A percentile compares a stretch with the other conserved stretches of the same genome.
These are phyloP conservation scores for Mycena chlorophos DNA, from an alignment of 768 basidiomycete species.

Conservation along the genomic window DNA sequence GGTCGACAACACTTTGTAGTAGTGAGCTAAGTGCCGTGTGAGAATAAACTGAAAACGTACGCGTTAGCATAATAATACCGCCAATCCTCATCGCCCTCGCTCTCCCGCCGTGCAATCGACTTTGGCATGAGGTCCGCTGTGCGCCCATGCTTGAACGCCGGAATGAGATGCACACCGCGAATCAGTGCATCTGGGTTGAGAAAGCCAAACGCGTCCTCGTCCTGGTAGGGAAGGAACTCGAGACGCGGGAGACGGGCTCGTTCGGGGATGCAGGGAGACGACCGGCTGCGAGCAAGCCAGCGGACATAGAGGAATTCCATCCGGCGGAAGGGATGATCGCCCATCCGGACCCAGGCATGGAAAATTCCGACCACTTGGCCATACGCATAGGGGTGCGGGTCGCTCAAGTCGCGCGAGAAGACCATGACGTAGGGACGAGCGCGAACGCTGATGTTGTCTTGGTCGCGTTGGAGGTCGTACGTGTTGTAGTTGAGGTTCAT, in stretches of 20 bases:
- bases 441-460: neutral
- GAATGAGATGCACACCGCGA: constrained; percentile 42
- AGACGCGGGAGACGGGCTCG: constrained; percentile 7
- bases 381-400: constrained; percentile 32
- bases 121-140: constrained; percentile 20
- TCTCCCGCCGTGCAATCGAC: constrained; percentile 8
- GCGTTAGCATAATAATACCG: constrained; percentile 35
- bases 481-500: neutral
- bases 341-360: constrained; percentile 28
- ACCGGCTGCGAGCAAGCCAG: constrained; percentile 26
- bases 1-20: constrained; percentile 31
- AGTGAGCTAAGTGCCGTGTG: constrained; percentile 1
- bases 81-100: constrained; percentile 33
- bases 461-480: neutral
- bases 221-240: constrained; percentile 33
- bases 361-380: constrained; percentile 27
- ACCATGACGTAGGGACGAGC: constrained; percentile 34
- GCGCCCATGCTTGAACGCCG: constrained; percentile 31
- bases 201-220: constrained; percentile 43
- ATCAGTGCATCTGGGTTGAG: constrained; percentile 44
- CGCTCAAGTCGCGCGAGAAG: constrained; percentile 15
- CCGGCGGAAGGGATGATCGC: constrained; percentile 15
- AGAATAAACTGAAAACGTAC: constrained; percentile 26
- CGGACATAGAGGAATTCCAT: constrained; percentile 32
- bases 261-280: neutral